Evolutionary conservation across 371 early-diverging fungal genomes (phyloP).

Genomic region (Dinochytrium kinnereticum): DNA sequence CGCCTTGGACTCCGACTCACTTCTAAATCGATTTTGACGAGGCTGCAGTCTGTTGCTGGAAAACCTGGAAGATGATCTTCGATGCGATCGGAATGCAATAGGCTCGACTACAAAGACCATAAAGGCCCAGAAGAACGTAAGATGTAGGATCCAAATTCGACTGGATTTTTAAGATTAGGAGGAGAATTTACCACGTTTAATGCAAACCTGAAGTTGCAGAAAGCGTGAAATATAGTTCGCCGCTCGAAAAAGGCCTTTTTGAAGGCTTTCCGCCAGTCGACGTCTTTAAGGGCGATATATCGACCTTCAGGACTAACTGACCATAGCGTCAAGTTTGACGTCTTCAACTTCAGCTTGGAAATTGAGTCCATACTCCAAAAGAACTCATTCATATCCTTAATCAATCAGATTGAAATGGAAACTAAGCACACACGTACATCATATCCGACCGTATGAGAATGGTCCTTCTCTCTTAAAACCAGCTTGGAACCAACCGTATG

Average conservation of each 20-base stretch:
- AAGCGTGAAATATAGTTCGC: constrained; percentile 82
- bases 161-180: too few relatives aligned
- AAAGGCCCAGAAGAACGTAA: constrained; percentile 71
- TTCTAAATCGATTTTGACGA: neutral
- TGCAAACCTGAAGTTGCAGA: constrained; percentile 75
- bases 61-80: neutral
- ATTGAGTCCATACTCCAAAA: constrained; percentile 81
- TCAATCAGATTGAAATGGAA: neutral
- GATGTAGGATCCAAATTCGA: constrained; percentile 73
- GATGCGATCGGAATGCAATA: neutral
- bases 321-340: constrained; percentile 61
- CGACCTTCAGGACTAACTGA: constrained; percentile 65
- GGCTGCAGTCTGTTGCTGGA: neutral
- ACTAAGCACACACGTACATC: constrained; percentile 35
- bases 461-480: constrained; percentile 73
- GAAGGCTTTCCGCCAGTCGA: constrained; percentile 76
- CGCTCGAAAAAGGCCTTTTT: constrained; percentile 87
- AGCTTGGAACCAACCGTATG: constrained; percentile 40
- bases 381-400: constrained; percentile 79
- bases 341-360: constrained; percentile 45
- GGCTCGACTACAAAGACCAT: constrained; percentile 20
- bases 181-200: neutral
- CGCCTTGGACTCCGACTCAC: neutral
- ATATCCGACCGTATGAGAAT: constrained; percentile 80
- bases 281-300: constrained; percentile 66